Evolutionary conservation across 371 early-diverging fungal genomes (phyloP), one percentile per base, ranked within the genome.

Genomic region (Cokeromyces recurvatus): DNA sequence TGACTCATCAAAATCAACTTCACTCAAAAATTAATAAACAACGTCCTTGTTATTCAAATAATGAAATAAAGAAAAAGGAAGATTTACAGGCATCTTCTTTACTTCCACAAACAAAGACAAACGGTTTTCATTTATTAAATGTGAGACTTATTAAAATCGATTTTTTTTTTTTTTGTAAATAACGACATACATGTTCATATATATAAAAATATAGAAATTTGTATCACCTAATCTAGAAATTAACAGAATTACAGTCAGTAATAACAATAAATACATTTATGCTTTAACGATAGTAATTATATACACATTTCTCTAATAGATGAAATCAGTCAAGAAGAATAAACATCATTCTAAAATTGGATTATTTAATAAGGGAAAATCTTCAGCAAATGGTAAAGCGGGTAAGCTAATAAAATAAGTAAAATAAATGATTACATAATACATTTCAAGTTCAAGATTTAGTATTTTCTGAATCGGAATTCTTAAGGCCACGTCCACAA

Each of bases 331-430:
- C n/a, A 32, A 23, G 20, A 39, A 31, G 25, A 29, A 29, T 15
- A 42, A 42, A 8, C 41, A 21, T 19, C 14, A 16, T 10, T 46
- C 52, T 12, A 45, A 45, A 14, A 22, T 56, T 2, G 68, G 68
- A 2, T 21, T 67, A 11, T 67, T 67, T 21, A 63, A 59, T 31
- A 60, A 67, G 29, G 68, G 68, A 2, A 67, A 67, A 20, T 67
- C 64, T 11, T 67, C 68, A 1, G 48, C 60, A 19, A 51, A 51
- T 31, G 64, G 58, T 9, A 55, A 48, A 38, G 9, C 51, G 20
- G 31, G 51, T 50, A 50, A 14, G 12, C 16, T 12, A 15, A 23
- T n/a, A 0, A 15, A 31, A 54, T 38, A 34, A 51, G 38, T 43
- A 40, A 21, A 48, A 53, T 8, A 10, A 36, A 23, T 1, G 16